These are phyloP conservation scores for Lactarius deliciosus DNA, from an alignment of 768 basidiomycete species.

Conservation along the genomic window DNA sequence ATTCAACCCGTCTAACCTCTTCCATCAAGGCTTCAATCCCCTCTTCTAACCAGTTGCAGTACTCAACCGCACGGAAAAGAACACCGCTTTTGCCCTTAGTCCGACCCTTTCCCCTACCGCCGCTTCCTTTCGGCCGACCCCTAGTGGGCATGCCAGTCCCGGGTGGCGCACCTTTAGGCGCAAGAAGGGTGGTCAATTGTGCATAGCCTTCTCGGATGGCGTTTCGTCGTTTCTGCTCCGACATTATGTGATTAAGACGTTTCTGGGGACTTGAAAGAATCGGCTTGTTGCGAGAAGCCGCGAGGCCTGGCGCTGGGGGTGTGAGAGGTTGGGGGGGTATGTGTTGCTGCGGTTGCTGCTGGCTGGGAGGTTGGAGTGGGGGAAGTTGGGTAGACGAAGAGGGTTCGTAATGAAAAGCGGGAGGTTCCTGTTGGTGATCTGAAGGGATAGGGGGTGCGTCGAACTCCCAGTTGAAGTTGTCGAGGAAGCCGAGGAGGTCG, in stretches of 20 bases:
- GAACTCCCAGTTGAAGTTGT: conserved; percentile 74
- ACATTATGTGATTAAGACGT: conserved; percentile 90
- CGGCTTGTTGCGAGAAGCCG: conserved; percentile 49
- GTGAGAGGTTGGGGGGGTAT: conserved; percentile 17
- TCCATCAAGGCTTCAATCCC: conserved; percentile 66
- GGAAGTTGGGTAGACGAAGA: conserved; percentile 18
- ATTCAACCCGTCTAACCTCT: conserved; percentile 69
- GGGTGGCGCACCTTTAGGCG: conserved; percentile 70
- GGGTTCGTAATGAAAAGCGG: conserved; percentile 19
- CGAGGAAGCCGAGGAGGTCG: conserved; percentile 78
- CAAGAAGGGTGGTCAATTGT: conserved; percentile 77
- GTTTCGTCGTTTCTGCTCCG: conserved; percentile 90
- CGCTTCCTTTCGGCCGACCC: conserved; percentile 79
- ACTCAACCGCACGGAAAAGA: conserved; percentile 82
- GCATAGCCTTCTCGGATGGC: conserved; percentile 90
- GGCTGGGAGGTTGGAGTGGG: conserved; percentile 4
- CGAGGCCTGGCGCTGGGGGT: conserved; percentile 29
- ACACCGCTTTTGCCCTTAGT: conserved; percentile 90
- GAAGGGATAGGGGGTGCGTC: conserved; percentile 31
- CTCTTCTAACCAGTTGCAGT: conserved; percentile 84
- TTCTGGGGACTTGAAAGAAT: conserved; percentile 84
- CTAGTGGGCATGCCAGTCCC: conserved; percentile 70
- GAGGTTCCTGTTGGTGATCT: conserved; percentile 20
- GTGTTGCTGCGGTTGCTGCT: conserved; percentile 14
- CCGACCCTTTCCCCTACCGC: conserved; percentile 52